Base-by-base conservation (phyloP, 2,329 filamentous ascomycete genomes). In the Akanthomyces uredinophilus region DNA sequence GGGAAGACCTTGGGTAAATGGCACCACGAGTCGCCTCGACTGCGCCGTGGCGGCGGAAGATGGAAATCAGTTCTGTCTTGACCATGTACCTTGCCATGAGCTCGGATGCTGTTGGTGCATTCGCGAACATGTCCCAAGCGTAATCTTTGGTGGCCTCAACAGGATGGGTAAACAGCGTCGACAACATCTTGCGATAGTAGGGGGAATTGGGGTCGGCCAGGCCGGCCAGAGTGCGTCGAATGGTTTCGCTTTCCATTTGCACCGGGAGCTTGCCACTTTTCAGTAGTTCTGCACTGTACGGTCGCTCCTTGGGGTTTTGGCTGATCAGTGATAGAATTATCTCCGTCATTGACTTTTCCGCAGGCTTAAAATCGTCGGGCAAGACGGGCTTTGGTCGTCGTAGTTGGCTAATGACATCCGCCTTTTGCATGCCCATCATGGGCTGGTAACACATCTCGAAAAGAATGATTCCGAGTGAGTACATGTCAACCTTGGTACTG, bases 401-500 rank as follows among this genome's bases (percentile, higher is more conserved):
- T 47, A 97, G 81, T 60, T 83, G 79, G 58, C 88, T 83, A 32
- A 97, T 80, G 4, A 87, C 83, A 57, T 81, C 75, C 2, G 83
- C 84, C 65, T 86, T 82, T 68, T 88, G 82, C 84, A 88, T 88
- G 5, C 85, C 86, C 71, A 87, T 79, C 75, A 88, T 83, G 0
- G 85, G 81, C 39, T 79, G 75, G 66, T 87, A 93, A 70, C 90
- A 96, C 95, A 99, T 99, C 75, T 99, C 95, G 68, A 97, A 98
- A 77, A 99, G 96, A 62, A 99, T 98, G 65, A 99, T 90, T 0
- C 95, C 95, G 47, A 99, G 81, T 0, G 94, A 97, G 72, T 95
- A 99, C 94, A 99, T 98, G 83, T 99, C 95, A 1, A 98, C 93
- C 74, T 97, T 98, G 62, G 91, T 88, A 64, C 91, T 96, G 72